phyloP scores from a whole-genome alignment of 2,329 filamentous ascomycete genomes.

The Phialophora expanda region DNA sequence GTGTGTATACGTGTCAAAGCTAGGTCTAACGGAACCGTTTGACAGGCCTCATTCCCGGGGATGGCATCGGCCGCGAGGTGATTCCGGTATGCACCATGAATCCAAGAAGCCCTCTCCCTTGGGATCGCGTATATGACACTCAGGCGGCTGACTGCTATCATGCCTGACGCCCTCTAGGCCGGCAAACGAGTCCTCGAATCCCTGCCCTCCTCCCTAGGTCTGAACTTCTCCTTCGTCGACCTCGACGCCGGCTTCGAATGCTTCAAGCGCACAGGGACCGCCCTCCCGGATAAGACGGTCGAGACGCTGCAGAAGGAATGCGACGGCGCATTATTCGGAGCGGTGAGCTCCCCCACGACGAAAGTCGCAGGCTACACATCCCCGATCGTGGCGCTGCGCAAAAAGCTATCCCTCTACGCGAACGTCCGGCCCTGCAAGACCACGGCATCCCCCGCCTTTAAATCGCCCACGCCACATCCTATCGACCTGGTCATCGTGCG shows the following conservation, averaged over 20 bases:
- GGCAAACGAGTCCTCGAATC: constrained; percentile 91
- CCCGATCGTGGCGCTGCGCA: constrained; percentile 94
- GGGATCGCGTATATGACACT: constrained; percentile 12
- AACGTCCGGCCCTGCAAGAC: constrained; percentile 97
- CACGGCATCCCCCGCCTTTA: constrained; percentile 57
- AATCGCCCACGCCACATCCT: constrained; percentile 57
- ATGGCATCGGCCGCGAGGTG: constrained; percentile 98
- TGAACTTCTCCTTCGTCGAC: constrained; percentile 93
- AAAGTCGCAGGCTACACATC: constrained; percentile 95
- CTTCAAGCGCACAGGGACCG: constrained; percentile 86
- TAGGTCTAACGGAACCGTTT: neutral
- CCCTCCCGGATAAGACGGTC: constrained; percentile 88
- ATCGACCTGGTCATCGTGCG: constrained; percentile 98
- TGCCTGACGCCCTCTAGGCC: constrained; percentile 52
- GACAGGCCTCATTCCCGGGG: constrained; percentile 85
- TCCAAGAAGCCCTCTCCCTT: constrained; percentile 2
- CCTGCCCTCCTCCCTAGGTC: constrained; percentile 83
- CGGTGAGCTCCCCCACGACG: constrained; percentile 87
- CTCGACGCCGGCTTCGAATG: constrained; percentile 92
- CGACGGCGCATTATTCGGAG: constrained; percentile 94
- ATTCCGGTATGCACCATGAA: constrained; percentile 69
- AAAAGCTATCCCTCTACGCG: constrained; percentile 92
- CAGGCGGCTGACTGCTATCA: neutral
- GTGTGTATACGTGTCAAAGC: neutral
- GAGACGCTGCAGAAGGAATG: constrained; percentile 87